Evolutionary conservation across 1,284 basidiomycete species (phyloP).

Genomic region (Ceratobasidium sp.): DNA sequence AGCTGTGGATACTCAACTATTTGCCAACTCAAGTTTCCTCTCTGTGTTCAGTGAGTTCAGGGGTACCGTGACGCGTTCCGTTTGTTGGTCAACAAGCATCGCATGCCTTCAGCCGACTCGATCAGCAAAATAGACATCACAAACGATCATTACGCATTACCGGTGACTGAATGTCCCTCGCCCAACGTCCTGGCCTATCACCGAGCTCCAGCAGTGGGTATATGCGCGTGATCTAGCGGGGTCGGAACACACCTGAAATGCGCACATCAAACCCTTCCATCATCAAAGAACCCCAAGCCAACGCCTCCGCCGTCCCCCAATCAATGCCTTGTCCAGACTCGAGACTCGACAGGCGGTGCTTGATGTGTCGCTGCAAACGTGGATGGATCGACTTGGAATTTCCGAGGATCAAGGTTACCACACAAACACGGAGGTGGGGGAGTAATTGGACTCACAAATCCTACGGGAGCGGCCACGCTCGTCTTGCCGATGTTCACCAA

Average conservation of each 20-base stretch:
- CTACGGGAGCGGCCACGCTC: slow-evolving; percentile 73
- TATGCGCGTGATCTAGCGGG: slow-evolving; percentile 74
- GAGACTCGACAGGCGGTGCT: slow-evolving; percentile 74
- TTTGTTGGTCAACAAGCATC: slow-evolving; percentile 87
- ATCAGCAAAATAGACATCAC: background rate
- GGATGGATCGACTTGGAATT: slow-evolving; percentile 72
- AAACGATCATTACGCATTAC: slow-evolving; percentile 49
- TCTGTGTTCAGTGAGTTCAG: slow-evolving; percentile 66
- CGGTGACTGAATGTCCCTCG: slow-evolving; percentile 89
- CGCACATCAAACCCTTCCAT: slow-evolving; percentile 34
- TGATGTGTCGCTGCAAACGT: slow-evolving; percentile 79
- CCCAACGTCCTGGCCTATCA: slow-evolving; percentile 92
- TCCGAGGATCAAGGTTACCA: slow-evolving; percentile 1
- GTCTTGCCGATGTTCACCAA: slow-evolving; percentile 68
- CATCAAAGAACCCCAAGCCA: slow-evolving; percentile 32
- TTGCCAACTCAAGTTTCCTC: slow-evolving; percentile 81
- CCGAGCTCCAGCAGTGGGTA: slow-evolving; percentile 71
- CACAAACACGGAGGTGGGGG: background rate
- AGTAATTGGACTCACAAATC: slow-evolving; percentile 67
- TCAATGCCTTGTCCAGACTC: slow-evolving; percentile 76
- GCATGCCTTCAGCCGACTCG: slow-evolving; percentile 65
- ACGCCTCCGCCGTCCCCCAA: slow-evolving; percentile 84
- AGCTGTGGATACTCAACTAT: slow-evolving; percentile 68
- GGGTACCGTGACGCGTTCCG: slow-evolving; percentile 78
- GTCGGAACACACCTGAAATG: slow-evolving; percentile 25